phyloP scores from a whole-genome alignment of 73 alveolate genomes.

The Paramecium biaurelia region DNA sequence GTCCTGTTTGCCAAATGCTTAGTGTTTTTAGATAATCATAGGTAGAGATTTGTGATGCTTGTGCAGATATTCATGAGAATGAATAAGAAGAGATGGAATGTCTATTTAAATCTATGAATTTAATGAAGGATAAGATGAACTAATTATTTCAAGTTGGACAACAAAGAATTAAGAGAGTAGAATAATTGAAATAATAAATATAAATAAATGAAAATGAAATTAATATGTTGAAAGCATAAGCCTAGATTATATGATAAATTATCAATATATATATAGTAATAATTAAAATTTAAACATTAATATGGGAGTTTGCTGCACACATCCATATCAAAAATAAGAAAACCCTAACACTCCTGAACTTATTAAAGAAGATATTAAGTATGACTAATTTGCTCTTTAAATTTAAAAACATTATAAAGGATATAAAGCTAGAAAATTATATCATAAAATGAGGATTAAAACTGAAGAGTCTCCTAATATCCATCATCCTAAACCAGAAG shows the following conservation, averaged over 20 bases:
- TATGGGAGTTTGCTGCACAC: slow-evolving; percentile 1
- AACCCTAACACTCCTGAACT: background rate
- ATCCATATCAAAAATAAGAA: background rate
- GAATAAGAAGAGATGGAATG: background rate
- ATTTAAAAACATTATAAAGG: slow-evolving; percentile 1
- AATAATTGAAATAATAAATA: background rate
- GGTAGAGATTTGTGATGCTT: background rate
- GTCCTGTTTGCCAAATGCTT: background rate
- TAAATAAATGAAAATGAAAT: background rate
- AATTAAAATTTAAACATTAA: background rate
- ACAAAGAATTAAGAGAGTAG: background rate
- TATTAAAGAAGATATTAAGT: background rate
- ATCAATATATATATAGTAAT: background rate
- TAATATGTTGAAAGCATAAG: background rate
- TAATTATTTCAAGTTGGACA: background rate
- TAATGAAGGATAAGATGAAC: background rate
- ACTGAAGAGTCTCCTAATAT: background rate
- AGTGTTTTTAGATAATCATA: background rate
- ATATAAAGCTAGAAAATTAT: background rate
- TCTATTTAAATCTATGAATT: background rate
- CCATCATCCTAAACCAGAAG: slow-evolving; percentile 20
- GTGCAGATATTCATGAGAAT: background rate
- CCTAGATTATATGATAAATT: background rate
- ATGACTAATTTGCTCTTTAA: background rate
- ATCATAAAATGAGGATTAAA: background rate